These are phyloP conservation scores for Prunus campanulata DNA, from an alignment of 306 rosid species.

Conservation along the genomic window DNA sequence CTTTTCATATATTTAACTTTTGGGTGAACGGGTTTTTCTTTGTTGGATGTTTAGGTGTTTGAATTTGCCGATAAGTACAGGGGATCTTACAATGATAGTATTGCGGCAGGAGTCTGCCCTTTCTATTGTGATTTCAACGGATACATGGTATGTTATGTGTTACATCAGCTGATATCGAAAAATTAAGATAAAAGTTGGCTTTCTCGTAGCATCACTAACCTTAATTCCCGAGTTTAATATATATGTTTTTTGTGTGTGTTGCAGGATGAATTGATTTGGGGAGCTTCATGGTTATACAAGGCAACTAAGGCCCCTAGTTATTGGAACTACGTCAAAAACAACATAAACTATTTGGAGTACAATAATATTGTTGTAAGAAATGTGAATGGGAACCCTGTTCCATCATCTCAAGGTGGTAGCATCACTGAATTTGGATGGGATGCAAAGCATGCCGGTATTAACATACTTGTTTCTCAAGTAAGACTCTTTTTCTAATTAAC, in stretches of 20 bases:
- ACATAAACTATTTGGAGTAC: conserved; percentile 12
- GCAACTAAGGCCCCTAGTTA: conserved; percentile 16
- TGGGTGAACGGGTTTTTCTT: not conserved
- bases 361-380: not conserved
- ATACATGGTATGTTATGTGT: conserved; percentile 32
- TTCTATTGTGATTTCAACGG: conserved; percentile 44
- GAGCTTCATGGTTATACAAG: conserved; percentile 49
- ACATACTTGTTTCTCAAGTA: conserved; percentile 49
- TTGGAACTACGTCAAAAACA: conserved; percentile 30
- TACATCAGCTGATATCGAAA: not conserved
- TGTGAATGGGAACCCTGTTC: conserved; percentile 4
- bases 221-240: not conserved
- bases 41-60: conserved; percentile 28
- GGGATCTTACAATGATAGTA: conserved; percentile 37
- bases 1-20: not conserved
- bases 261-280: conserved; percentile 60
- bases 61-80: conserved; percentile 41
- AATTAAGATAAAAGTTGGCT: not conserved
- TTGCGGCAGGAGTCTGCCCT: conserved; percentile 37
- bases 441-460: conserved; percentile 43
- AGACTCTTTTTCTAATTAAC: not conserved
- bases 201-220: too few relatives aligned
- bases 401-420: not conserved
- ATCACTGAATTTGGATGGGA: conserved; percentile 56
- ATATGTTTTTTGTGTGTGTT: not conserved